Base-by-base conservation (phyloP, 2,329 filamentous ascomycete genomes). In the Massarina eburnea region DNA sequence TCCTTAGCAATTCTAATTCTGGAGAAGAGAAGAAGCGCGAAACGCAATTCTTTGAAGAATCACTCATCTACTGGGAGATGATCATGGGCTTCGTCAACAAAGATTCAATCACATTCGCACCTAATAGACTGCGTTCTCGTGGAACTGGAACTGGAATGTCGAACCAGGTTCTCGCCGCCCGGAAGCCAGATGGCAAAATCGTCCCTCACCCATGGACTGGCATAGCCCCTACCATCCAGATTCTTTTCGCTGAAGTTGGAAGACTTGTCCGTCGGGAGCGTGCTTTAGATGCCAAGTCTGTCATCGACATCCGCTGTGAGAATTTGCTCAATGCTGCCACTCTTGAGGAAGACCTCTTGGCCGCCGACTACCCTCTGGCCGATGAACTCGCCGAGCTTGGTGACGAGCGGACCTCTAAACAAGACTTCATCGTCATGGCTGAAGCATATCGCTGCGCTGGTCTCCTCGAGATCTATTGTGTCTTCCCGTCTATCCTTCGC, bases 51-150 rank as follows among this genome's bases (percentile, higher is more conserved):
- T 80, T 80, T 51, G 74, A 80, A 48, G 77, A 81, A 55, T 76
- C 77, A 18, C 64, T 81, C 32, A 75, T 81, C 39, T 80, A 81
- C 51, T 82, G 79, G 79, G 79, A 81, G 52, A 81, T 81, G 79
- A 68, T 80, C 3, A 74, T 80, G 39, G 77, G 77, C 0, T 81
- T 80, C 51, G 76, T 81, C 19, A 76, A 72, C 46, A 72, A 73
- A 52, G 72, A 71, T 39, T 67, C 61, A 19, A 62, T 67, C 54
- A 61, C 59, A 40, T 67, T 67, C 43, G 62, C 64, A 21, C 49
- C 63, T 36, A 64, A 54, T 45, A 56, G 49, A 34, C 49, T 58
- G 27, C 61, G 55, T 19, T 56, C 51, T 45, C 58, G 60, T 18
- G 43, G 54, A 29, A 54, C 54, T 10, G 46, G 58, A 1, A 14